Base-by-base conservation (phyloP, 495 filamentous ascomycete species). In the Penicillium goetzii region DNA sequence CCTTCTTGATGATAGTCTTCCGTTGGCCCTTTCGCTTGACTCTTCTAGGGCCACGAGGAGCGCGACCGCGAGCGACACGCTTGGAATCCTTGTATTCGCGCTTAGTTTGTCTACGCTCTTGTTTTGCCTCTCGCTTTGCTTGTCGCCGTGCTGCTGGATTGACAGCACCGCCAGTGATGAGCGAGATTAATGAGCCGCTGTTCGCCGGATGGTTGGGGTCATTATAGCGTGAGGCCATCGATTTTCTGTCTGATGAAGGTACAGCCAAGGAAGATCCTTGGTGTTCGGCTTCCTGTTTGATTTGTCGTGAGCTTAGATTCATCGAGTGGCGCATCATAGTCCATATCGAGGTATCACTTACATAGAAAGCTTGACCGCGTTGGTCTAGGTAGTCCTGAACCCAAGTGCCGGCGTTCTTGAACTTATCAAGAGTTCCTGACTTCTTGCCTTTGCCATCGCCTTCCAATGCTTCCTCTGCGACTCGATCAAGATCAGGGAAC, bases 131-230 rank as follows among this genome's bases (percentile, higher is more conserved):
- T 17, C 54, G 54, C 12, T 33, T 36, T 3, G 53, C 60, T 40
- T 62, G 9, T 26, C 60, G 40, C 21, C 54, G 40, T 11, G 61
- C 15, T 11, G 28, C 14, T 3, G 61, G 55, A 6, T 58, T 58
- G 14, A 68, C 38, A 7, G 34, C 41, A 15, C 66, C 66, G 17
- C 66, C 66, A 21, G 58, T 65, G 7, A 68, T 7, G 3, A 64
- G 56, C 1, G 66, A 61, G 17, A 65, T 59, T 12, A 68, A 32
- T 11, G 56, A 60, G 19, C 66, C 66, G 43, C 43, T 68, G 26
- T 60, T 68, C n/a, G 59, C 59, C 0, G 66, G 59, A 21, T 68
- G 66, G n/a, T 59, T 60, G 10, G 66, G 62, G n/a, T 68, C 66
- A 33, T 60, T 68, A 28, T 57, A 68, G 11, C 66, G 62, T 0